A percentile compares a stretch with the other conserved stretches of the same genome.
Conservation (phyloP, 805 yeast genomes). For the Dipodascopsis uninucleata region DNA sequence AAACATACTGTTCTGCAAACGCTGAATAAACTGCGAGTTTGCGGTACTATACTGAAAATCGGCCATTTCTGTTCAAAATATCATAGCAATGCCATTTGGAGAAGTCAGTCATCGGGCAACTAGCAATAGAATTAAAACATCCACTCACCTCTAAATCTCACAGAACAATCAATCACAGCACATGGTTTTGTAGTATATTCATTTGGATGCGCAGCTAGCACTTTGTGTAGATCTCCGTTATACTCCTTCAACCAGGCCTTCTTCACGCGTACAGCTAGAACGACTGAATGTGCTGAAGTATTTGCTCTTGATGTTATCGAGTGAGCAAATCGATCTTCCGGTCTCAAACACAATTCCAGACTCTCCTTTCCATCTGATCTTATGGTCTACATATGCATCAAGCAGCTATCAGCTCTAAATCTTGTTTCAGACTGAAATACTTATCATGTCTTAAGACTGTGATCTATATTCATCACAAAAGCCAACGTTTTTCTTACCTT, state of each 20-base stretch:
- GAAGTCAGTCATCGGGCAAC: constrained; percentile 3
- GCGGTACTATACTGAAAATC: constrained; percentile 57
- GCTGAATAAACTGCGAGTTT: constrained; percentile 49
- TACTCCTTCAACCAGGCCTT: constrained; percentile 30
- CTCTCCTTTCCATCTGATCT: constrained; percentile 34
- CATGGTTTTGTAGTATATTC: constrained; percentile 53
- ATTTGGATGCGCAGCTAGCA: constrained; percentile 56
- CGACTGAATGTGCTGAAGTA: constrained; percentile 28
- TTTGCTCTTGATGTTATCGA: constrained; percentile 43
- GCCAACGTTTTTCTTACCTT: constrained; percentile 7
- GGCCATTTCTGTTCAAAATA: constrained; percentile 21
- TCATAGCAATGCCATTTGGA: constrained; percentile 3
- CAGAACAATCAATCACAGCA: constrained; percentile 63
- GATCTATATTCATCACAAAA: background rate
- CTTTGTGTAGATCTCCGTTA: constrained; percentile 49
- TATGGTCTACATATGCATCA: constrained; percentile 26
- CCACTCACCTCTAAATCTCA: constrained; percentile 77
- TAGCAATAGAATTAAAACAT: constrained; percentile 53
- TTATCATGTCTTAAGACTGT: too few relatives aligned
- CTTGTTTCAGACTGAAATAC: too few relatives aligned
- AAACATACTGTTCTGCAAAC: too few relatives aligned
- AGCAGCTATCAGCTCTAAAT: too few relatives aligned
- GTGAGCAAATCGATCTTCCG: constrained; percentile 44
- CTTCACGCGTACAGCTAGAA: constrained; percentile 37
- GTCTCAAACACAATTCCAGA: constrained; percentile 39